Conservation (phyloP, 2,329 filamentous ascomycete species). For the Claviceps quebecensis region DNA sequence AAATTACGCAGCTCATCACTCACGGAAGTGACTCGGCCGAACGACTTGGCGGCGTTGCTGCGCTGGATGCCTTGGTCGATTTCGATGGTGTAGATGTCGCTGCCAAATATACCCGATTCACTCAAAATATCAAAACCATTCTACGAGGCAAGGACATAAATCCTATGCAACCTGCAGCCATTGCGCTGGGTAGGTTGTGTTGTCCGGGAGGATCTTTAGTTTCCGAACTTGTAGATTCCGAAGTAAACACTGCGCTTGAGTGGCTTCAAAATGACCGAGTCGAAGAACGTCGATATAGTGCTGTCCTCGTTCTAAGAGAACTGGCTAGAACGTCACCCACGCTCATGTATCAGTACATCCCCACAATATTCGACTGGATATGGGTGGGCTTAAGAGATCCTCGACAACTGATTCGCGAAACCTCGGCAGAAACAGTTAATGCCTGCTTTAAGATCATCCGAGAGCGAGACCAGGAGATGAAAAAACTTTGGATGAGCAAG, state of each 20-base stretch:
- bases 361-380: slow-evolving; percentile 89
- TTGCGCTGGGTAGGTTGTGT: slow-evolving; percentile 78
- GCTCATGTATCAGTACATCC: slow-evolving; percentile 87
- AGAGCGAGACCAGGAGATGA: slow-evolving; percentile 78
- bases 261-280: slow-evolving; percentile 93
- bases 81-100: slow-evolving; percentile 91
- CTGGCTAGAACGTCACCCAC: slow-evolving; percentile 87
- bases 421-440: slow-evolving; percentile 82
- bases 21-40: slow-evolving; percentile 79
- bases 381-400: slow-evolving; percentile 88
- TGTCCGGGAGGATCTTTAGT: slow-evolving; percentile 87
- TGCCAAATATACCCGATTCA: slow-evolving; percentile 88
- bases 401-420: slow-evolving; percentile 81
- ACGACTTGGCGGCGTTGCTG: slow-evolving; percentile 80
- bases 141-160: slow-evolving; percentile 81
- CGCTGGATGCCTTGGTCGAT: slow-evolving; percentile 84
- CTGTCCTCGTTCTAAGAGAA: slow-evolving; percentile 80
- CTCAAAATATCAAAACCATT: slow-evolving; percentile 75
- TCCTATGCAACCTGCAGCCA: slow-evolving; percentile 80
- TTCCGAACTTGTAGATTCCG: slow-evolving; percentile 88
- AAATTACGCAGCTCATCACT: slow-evolving; percentile 54
- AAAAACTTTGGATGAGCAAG: slow-evolving; percentile 75
- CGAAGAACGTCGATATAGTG: slow-evolving; percentile 85
- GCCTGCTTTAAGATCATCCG: slow-evolving; percentile 94
- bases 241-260: slow-evolving; percentile 91